A percentile compares a stretch with the other conserved stretches of the same genome.
These are phyloP conservation scores for Sordaria brevicollis DNA, from an alignment of 495 filamentous ascomycete genomes.

Conservation along the genomic window DNA sequence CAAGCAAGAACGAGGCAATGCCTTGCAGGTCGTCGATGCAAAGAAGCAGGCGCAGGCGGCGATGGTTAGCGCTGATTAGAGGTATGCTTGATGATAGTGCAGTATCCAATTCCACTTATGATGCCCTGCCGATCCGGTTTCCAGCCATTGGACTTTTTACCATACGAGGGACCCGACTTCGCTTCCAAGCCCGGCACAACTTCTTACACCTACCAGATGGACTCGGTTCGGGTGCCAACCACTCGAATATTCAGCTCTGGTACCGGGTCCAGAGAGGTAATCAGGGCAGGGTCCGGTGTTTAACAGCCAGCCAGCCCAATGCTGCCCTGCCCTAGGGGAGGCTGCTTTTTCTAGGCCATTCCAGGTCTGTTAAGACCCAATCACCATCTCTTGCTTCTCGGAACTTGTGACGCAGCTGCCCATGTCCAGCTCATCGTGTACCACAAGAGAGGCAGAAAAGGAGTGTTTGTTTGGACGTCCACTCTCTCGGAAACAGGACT, in stretches of 20 bases:
- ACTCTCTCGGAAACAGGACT: not conserved
- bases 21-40: not conserved
- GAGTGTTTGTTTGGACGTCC: not conserved
- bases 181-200: not conserved
- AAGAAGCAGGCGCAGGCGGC: not conserved
- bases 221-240: not conserved
- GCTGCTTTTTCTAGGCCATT: not conserved
- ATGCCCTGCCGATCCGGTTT: not conserved
- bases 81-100: not conserved
- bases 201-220: too few species aligned
- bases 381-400: constrained; percentile 2
- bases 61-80: not conserved
- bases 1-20: not conserved
- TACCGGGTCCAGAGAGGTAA: not conserved
- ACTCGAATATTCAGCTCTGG: not conserved
- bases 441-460: not conserved
- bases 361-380: not conserved
- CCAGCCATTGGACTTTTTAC: not conserved
- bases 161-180: not conserved
- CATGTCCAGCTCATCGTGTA: constrained; percentile 3
- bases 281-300: too few species aligned
- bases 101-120: not conserved
- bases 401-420: not conserved
- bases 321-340: not conserved
- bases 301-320: not conserved